Evolutionary conservation across 1,284 basidiomycete genomes (phyloP).

Genomic region (Rhodotorula sp.): DNA sequence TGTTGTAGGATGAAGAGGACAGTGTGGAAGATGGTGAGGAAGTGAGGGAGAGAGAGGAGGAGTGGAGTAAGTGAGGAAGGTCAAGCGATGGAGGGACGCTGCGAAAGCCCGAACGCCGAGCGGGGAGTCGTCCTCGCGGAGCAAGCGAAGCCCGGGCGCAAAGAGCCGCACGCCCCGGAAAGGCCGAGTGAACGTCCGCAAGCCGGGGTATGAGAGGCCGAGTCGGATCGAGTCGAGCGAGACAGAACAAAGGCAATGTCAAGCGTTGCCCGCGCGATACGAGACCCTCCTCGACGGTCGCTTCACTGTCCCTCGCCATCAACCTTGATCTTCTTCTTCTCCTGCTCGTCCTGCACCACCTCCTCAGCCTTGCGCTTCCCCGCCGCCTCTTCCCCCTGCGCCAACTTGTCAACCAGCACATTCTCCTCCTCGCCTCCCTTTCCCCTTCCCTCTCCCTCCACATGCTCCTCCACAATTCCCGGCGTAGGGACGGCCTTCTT

Average conservation of each 20-base stretch:
- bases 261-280: no score
- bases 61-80: not conserved
- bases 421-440: constrained; percentile 7
- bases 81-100: no score
- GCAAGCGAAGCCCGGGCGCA: no score
- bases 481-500: constrained; percentile 28
- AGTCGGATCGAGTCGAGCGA: not conserved
- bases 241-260: no score
- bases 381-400: not conserved
- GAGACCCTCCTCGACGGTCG: not conserved
- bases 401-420: not conserved
- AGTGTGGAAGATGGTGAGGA: no score
- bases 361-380: constrained; percentile 14
- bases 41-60: not conserved
- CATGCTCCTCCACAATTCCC: not conserved
- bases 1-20: no score
- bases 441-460: not conserved
- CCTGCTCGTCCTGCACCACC: not conserved
- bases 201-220: not conserved
- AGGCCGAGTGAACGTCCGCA: no score
- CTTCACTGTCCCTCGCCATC: not conserved
- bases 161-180: no score
- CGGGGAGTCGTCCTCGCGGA: no score
- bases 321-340: constrained; percentile 1
- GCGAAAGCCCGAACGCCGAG: no score